These are phyloP conservation scores for Plasmodium malariae DNA, from an alignment of 169 alveolate species.

Conservation along the genomic window DNA sequence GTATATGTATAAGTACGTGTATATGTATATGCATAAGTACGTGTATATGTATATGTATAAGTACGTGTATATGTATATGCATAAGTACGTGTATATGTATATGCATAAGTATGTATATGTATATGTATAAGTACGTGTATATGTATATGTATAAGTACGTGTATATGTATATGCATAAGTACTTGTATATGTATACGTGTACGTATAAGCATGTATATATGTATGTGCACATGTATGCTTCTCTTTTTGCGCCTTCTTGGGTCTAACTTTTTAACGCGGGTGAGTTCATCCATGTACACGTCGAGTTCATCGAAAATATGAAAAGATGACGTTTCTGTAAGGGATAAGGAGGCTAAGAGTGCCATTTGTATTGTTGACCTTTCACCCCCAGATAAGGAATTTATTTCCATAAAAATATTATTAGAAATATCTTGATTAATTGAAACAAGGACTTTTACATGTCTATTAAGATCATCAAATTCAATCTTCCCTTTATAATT, in stretches of 20 bases:
- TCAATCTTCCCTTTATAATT: slow-evolving; percentile 63
- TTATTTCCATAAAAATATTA: slow-evolving; percentile 72
- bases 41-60: too few species aligned
- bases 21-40: too few species aligned
- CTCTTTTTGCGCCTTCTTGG: not conserved
- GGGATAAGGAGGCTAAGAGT: slow-evolving; percentile 79
- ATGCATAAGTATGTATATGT: too few species aligned
- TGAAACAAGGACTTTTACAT: slow-evolving; percentile 61
- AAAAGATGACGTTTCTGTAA: slow-evolving; percentile 78
- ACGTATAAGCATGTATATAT: not conserved
- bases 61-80: too few species aligned
- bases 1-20: too few species aligned
- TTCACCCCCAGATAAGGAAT: slow-evolving; percentile 82
- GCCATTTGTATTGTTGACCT: slow-evolving; percentile 82
- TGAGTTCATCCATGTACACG: slow-evolving; percentile 83
- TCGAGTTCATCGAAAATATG: slow-evolving; percentile 83
- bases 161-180: too few species aligned
- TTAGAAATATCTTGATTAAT: slow-evolving; percentile 51
- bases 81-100: too few species aligned
- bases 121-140: too few species aligned
- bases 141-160: too few species aligned
- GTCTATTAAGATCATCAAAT: slow-evolving; percentile 50
- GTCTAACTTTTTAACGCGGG: slow-evolving; percentile 76
- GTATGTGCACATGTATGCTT: not conserved
- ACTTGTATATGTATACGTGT: too few species aligned